phyloP scores from a whole-genome alignment of 2,329 filamentous ascomycete species.

The Botrytis squamosa region DNA sequence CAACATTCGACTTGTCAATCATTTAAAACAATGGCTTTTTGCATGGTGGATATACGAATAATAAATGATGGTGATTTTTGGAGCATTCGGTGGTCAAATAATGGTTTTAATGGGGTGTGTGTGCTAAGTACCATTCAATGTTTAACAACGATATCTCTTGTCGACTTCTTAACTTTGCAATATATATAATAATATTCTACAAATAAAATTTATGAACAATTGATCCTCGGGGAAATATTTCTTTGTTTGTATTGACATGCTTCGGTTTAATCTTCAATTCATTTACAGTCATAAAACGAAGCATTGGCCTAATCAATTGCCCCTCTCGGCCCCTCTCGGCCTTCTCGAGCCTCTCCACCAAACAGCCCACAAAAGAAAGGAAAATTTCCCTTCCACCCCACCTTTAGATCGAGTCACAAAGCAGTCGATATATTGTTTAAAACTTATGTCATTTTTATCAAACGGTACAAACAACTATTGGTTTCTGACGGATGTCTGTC shows the following conservation, averaged over 20 bases:
- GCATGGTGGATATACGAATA: not conserved
- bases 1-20: conserved; percentile 32
- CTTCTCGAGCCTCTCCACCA: not conserved
- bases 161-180: not conserved
- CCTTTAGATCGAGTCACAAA: not conserved
- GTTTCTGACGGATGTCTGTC: not conserved
- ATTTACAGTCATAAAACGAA: not conserved
- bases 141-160: not conserved
- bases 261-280: not conserved
- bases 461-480: not conserved
- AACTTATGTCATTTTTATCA: accelerated
- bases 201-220: not conserved
- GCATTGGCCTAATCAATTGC: not conserved
- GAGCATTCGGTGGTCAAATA: not conserved
- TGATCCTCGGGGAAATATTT: not conserved
- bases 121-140: not conserved
- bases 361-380: not conserved
- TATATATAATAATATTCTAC: not conserved
- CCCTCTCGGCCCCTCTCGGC: not conserved
- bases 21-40: conserved; percentile 6
- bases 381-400: not conserved
- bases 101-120: not conserved
- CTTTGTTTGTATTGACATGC: not conserved
- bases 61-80: no score
- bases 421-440: not conserved